Percentiles rank a stretch among this genome's conserved stretches.
These are phyloP conservation scores for Hansfordia pulvinata DNA, from an alignment of 2,329 filamentous ascomycete species.

Conservation along the genomic window DNA sequence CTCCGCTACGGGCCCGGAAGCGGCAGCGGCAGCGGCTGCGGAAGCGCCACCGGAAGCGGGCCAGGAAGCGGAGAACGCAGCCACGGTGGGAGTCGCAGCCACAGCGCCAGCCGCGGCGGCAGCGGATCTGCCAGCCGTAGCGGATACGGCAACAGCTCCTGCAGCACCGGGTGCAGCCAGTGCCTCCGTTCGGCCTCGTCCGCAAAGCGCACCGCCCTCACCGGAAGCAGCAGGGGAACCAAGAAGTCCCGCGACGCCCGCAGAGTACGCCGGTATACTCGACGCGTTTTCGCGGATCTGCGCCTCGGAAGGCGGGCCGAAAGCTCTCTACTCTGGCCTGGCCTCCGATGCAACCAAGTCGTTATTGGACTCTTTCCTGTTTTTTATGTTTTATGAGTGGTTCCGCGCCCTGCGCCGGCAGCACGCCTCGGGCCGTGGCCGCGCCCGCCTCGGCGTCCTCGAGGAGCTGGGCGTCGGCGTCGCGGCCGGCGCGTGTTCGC, in stretches of 20 bases:
- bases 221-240: constrained; percentile 3
- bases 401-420: constrained; percentile 16
- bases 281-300: constrained; percentile 64
- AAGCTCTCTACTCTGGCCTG: constrained; percentile 57
- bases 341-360: constrained; percentile 52
- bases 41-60: too few relatives aligned
- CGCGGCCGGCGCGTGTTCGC: constrained; percentile 60
- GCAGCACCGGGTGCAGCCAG: background rate
- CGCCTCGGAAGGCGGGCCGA: constrained; percentile 51
- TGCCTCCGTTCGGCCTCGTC: constrained; percentile 4
- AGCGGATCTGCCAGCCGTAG: background rate
- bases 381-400: constrained; percentile 68
- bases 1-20: too few relatives aligned
- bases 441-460: constrained; percentile 37
- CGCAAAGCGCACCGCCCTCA: constrained; percentile 3
- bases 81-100: background rate
- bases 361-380: constrained; percentile 66
- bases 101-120: background rate
- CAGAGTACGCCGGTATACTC: constrained; percentile 48
- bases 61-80: too few relatives aligned
- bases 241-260: constrained; percentile 7
- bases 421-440: constrained; percentile 8
- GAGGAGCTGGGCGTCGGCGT: constrained; percentile 67
- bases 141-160: background rate
- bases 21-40: too few relatives aligned